Percentiles rank a stretch among this genome's conserved stretches.
These are phyloP conservation scores for Eutrema japonicum DNA, from an alignment of 345 rosid genomes.

Conservation along the genomic window DNA sequence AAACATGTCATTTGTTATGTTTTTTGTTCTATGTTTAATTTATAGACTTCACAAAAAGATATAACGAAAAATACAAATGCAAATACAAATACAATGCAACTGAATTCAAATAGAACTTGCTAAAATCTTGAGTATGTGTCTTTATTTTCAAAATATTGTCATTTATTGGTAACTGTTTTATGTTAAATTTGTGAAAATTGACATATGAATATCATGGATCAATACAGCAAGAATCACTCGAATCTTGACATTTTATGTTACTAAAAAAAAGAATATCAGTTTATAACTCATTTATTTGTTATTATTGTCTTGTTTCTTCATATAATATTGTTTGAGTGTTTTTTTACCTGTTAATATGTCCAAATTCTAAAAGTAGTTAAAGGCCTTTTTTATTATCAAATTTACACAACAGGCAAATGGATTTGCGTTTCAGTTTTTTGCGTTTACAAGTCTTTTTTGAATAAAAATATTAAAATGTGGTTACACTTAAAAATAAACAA, in stretches of 20 bases:
- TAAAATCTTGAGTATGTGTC: too few species aligned
- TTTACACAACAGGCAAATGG: slow-evolving; percentile 16
- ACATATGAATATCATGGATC: too few species aligned
- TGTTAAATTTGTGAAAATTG: too few species aligned
- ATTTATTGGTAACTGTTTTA: too few species aligned
- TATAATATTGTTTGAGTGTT: neutral
- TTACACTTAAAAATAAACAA: slow-evolving; percentile 34
- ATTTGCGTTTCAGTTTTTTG: neutral
- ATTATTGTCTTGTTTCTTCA: neutral
- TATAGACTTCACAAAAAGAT: too few species aligned
- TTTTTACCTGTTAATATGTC: neutral
- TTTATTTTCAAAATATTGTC: too few species aligned
- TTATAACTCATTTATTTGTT: neutral
- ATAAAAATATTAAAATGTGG: slow-evolving; percentile 20
- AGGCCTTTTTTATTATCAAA: neutral
- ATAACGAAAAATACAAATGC: too few species aligned
- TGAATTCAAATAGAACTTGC: too few species aligned
- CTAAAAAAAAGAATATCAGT: neutral
- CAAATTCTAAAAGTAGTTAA: neutral
- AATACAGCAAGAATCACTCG: neutral
- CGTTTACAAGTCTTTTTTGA: neutral
- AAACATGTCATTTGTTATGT: too few species aligned
- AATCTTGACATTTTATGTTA: neutral
- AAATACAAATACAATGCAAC: too few species aligned
- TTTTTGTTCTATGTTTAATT: too few species aligned